Base-by-base conservation (phyloP, 129 eudicot genomes). In the Flaveria ramosissima region DNA sequence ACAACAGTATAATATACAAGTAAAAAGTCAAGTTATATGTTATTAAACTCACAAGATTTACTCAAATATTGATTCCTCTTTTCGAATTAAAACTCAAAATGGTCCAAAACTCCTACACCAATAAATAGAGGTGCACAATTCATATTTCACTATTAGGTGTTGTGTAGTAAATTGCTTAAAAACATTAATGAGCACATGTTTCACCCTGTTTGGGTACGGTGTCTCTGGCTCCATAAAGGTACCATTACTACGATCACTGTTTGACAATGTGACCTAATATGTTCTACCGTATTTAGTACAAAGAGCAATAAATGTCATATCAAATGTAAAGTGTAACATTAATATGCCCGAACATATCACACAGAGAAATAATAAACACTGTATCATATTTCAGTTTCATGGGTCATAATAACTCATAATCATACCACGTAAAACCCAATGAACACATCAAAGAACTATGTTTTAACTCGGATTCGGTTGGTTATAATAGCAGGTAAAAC, bases 241-340 rank as follows among this genome's bases (percentile, higher is more conserved):
- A 70, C 27, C 20, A 47, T 1, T 15, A 51, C 39, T 71, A 50
- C 61, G 24, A 50, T 19, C 16, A 26, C 23, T 24, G 16, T 26
- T 48, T 46, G 74, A 23, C 59, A 70, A 46, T 70, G 12, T 24
- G 42, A 23, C 74, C 9, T 47, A 71, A 48, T 32, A 70, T 70
- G 46, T 26, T 51, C 24, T 16, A 71, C 62, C 46, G 7, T 50
- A 47, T 26, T 23, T 71, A 7, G 43, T 6, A 70, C 59, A 0
- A 9, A 48, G 59, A 27, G 61, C 42, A 70, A 7, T 20, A 63
- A 27, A 13, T 51, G 57, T 46, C 72, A 24, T 7, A 48, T 70
- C 62, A 50, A 48, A 24, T 16, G n/a, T 9, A 53, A 72, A 10
- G 13, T n/a, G 14, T 7, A 72, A 52, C 27, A 9, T 53, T 3